phyloP scores from a whole-genome alignment of 176 grass and related monocot genomes.

The Cocos nucifera region DNA sequence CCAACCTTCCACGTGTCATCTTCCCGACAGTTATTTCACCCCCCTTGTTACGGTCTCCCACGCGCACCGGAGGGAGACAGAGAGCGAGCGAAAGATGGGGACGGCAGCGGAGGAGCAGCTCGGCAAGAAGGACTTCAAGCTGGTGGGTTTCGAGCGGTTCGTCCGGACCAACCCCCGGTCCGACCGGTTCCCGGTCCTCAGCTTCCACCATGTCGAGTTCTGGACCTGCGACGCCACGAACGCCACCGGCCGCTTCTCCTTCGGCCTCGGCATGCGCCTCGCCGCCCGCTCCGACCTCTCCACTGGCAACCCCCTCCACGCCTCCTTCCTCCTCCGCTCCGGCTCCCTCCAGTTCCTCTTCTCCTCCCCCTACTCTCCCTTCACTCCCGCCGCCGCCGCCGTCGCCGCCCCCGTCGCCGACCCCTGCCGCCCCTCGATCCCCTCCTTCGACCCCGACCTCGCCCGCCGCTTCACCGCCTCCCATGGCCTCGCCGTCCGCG shows the following conservation, averaged over 20 bases:
- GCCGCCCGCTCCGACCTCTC: constrained; percentile 74
- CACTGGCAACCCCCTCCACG: constrained; percentile 69
- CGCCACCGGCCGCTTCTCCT: constrained; percentile 66
- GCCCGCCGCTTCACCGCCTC: constrained; percentile 40
- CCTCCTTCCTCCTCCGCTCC: constrained; percentile 76
- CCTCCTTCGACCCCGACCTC: constrained; percentile 47
- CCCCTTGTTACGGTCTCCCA: too few relatives aligned
- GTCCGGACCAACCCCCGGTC: constrained; percentile 35
- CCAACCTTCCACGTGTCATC: too few relatives aligned
- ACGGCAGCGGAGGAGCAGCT: neutral
- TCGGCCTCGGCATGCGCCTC: constrained; percentile 60
- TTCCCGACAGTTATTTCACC: too few relatives aligned
- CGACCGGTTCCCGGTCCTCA: constrained; percentile 50
- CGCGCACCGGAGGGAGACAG: too few relatives aligned
- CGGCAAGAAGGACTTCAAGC: constrained; percentile 20
- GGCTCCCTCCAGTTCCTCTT: constrained; percentile 65
- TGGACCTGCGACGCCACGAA: constrained; percentile 65
- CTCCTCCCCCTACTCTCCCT: constrained; percentile 53
- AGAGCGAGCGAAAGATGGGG: neutral
- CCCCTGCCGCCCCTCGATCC: constrained; percentile 14
- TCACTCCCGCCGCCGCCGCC: constrained; percentile 18
- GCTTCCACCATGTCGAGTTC: constrained; percentile 90
- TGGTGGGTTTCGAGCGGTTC: constrained; percentile 31
- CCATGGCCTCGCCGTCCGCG: constrained; percentile 72
- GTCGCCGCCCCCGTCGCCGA: neutral